Base-by-base conservation (phyloP, 1,284 basidiomycete genomes). In the Sporisorium exsertum region DNA sequence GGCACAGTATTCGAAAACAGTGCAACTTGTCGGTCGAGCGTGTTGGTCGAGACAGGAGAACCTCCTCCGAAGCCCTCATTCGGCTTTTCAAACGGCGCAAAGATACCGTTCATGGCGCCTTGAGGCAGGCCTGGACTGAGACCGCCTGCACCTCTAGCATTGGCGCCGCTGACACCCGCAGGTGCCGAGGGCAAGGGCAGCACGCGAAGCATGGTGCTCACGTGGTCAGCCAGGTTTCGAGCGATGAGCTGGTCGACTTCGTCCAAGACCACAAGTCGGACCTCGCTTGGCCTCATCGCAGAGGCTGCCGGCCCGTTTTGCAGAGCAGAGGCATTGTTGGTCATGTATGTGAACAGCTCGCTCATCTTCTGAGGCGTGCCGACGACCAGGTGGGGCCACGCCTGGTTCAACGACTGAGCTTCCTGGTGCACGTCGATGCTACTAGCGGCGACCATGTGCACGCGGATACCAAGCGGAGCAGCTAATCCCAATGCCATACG, bases 221-320 rank as follows among this genome's bases (percentile, higher is more conserved):
- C 95, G 83, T 92, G 94, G 65, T 99, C 96, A 79, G 97, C 94
- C 64, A 98, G 87, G 84, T 98, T 98, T 59, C 96, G 91, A 9
- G 96, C 95, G 83, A 99, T 97, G 72, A 99, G 87, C 85, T 98
- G 97, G 85, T 99, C 96, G 45, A 97, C 95, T 85, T 99, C 96
- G 83, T 99, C 96, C 20, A 99, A 89, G 29, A 97, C 94, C 58
- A 98, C 89, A 86, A 98, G 92, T 33, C 94, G 90, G 56, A 96
- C 93, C 83, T 95, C 94, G 18, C 90, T 89, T 12, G 94, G 93
- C 20, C 58, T 72, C 53, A 72, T 64, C 1, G 54, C 35, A 12
- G 57, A 26, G 5, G 64, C 50, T 16, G 52, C 61, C 2, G 71
- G 55, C 10, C 65, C 71, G 22, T 26, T 67, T 40, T 52, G 55